phyloP scores from a whole-genome alignment of 331 rosid species.

The Acacia concinna region DNA sequence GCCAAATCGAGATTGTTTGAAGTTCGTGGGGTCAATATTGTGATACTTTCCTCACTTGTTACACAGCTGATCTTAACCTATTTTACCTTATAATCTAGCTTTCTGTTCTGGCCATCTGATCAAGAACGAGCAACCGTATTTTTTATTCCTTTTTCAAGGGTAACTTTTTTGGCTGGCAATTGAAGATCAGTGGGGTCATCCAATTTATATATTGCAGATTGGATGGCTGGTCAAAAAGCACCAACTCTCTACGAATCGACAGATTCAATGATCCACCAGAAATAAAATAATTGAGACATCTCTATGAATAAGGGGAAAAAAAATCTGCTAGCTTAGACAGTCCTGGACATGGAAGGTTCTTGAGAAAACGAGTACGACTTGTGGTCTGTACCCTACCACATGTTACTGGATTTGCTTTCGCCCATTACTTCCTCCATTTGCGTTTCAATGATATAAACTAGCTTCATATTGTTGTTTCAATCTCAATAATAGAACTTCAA shows the following conservation, averaged over 20 bases:
- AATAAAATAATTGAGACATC: conserved; percentile 33
- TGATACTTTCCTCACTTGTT: not conserved
- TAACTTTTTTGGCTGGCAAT: conserved; percentile 3
- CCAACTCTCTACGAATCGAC: not conserved
- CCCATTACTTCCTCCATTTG: not conserved
- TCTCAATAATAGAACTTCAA: not conserved
- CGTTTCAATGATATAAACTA: not conserved
- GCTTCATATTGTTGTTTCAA: not conserved
- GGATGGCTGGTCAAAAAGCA: conserved; percentile 36
- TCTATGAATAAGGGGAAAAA: too few relatives aligned
- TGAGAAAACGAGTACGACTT: not conserved
- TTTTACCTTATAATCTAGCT: not conserved
- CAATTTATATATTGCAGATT: not conserved
- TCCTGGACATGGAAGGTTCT: conserved; percentile 19
- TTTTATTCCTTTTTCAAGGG: not conserved
- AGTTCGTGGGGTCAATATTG: not conserved
- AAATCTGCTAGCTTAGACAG: not conserved
- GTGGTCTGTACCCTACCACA: not conserved
- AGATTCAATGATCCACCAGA: conserved; percentile 31
- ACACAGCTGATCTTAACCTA: not conserved
- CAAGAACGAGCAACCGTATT: not conserved
- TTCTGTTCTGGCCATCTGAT: not conserved
- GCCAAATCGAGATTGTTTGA: not conserved
- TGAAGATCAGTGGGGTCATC: not conserved
- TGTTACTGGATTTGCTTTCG: conserved; percentile 1